Conservation (phyloP, 805 yeast genomes). For the Monosporozyma aquatica region DNA sequence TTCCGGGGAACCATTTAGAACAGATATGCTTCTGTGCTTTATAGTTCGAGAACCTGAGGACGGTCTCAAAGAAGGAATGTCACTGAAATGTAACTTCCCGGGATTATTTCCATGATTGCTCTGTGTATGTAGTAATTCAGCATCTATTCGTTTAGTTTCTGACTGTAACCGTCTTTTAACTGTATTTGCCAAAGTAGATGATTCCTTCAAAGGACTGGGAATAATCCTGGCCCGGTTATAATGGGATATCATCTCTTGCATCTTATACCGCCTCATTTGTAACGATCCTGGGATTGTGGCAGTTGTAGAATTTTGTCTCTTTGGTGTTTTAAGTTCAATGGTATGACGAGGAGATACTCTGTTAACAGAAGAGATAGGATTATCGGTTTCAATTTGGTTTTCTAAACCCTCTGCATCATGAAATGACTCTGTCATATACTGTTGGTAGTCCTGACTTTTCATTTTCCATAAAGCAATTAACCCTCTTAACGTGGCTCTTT, state of each 20-base stretch:
- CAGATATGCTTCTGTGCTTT: background rate
- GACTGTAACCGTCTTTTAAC: conserved; percentile 6
- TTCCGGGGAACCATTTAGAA: background rate
- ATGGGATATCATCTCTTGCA: conserved; percentile 31
- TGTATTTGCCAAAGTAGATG: conserved; percentile 15
- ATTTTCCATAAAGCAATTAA: conserved; percentile 31
- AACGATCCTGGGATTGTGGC: conserved; percentile 33
- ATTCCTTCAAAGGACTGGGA: conserved; percentile 32
- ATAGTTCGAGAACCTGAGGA: background rate
- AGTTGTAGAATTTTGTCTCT: background rate
- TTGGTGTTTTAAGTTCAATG: background rate
- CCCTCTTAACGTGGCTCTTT: conserved; percentile 33
- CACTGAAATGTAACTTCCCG: background rate
- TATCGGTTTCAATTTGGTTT: background rate
- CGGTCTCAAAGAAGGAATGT: background rate
- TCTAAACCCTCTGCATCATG: background rate
- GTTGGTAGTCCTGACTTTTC: conserved; percentile 9
- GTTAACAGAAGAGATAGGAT: too few relatives aligned
- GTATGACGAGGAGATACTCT: background rate
- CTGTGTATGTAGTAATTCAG: background rate
- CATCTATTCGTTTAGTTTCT: background rate
- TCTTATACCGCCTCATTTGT: conserved; percentile 27
- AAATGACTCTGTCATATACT: too few relatives aligned
- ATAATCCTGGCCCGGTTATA: conserved; percentile 29
- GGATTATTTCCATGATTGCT: background rate